Conservation (phyloP, 148 eudicot species). For the Chenopodium formosanum region DNA sequence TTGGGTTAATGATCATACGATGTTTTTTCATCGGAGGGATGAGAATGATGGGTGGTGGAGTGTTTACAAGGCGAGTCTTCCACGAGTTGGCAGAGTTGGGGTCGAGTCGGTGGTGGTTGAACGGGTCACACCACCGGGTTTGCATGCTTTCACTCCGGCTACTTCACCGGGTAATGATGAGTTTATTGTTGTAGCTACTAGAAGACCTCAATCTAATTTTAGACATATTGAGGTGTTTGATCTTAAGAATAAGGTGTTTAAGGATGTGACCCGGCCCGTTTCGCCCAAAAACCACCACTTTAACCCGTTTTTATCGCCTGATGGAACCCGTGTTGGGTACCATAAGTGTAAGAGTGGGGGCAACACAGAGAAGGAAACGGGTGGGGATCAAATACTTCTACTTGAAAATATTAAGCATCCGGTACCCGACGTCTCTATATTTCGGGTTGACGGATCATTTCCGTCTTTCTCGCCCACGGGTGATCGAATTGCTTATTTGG, state of each 20-base stretch:
- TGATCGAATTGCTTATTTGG: constrained; percentile 60
- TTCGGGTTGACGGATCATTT: constrained; percentile 74
- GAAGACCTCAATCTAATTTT: constrained; percentile 58
- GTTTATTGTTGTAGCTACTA: constrained; percentile 72
- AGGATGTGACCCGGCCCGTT: constrained; percentile 50
- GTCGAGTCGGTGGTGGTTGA: constrained; percentile 46
- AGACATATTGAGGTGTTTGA: constrained; percentile 82
- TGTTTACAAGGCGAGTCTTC: constrained; percentile 49
- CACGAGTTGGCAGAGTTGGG: constrained; percentile 21
- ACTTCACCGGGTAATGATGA: constrained; percentile 50
- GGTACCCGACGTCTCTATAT: constrained; percentile 41
- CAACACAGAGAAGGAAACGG: constrained; percentile 3
- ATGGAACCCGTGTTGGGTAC: constrained; percentile 58
- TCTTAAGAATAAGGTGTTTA: constrained; percentile 39
- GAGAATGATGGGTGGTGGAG: constrained; percentile 88
- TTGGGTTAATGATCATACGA: constrained; percentile 67
- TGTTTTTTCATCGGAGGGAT: constrained; percentile 70
- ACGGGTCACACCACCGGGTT: constrained; percentile 87
- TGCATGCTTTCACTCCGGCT: constrained; percentile 88
- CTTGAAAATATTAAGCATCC: constrained; percentile 60
- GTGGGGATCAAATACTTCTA: constrained; percentile 31
- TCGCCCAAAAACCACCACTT: constrained; percentile 57
- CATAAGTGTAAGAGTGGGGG: constrained; percentile 68
- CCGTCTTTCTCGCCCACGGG: constrained; percentile 85
- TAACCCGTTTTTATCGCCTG: constrained; percentile 77